Percentiles rank a stretch among this genome's conserved stretches.
Conservation (phyloP, 768 basidiomycete species). For the Boletus reticuloceps region DNA sequence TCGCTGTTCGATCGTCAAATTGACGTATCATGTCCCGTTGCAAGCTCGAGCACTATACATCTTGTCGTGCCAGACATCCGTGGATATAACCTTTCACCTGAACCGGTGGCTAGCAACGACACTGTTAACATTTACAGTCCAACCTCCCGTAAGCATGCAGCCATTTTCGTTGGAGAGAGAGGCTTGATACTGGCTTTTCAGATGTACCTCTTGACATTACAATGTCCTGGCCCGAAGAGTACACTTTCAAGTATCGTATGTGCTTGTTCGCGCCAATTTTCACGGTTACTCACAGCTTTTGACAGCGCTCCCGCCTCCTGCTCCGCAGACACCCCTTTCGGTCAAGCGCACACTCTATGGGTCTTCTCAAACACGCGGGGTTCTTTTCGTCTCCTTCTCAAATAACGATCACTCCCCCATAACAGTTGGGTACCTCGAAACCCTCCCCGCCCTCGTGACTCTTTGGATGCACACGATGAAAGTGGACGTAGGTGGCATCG, state of each 20-base stretch:
- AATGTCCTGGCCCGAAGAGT: conserved; percentile 53
- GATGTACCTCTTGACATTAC: conserved; percentile 49
- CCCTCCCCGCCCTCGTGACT: conserved; percentile 90
- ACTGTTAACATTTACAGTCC: conserved; percentile 49
- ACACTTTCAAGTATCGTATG: conserved; percentile 59
- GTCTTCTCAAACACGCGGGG: conserved; percentile 71
- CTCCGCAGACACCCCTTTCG: conserved; percentile 48
- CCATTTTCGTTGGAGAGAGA: neutral
- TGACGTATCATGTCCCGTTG: conserved; percentile 66
- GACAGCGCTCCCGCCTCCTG: conserved; percentile 37
- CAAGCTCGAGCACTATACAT: conserved; percentile 52
- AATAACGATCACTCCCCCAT: conserved; percentile 56
- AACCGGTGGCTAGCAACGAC: conserved; percentile 39
- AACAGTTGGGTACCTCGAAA: conserved; percentile 69
- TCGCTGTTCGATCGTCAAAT: conserved; percentile 68
- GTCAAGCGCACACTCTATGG: conserved; percentile 72
- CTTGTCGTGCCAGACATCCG: conserved; percentile 46
- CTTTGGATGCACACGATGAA: conserved; percentile 81
- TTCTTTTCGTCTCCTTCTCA: conserved; percentile 61
- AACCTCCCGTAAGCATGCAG: conserved; percentile 36
- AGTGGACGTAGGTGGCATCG: conserved; percentile 44
- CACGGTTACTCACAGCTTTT: neutral
- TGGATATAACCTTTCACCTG: conserved; percentile 50
- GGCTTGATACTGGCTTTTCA: conserved; percentile 1
- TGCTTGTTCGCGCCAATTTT: neutral